These are phyloP conservation scores for Aeschynomene evenia DNA, from an alignment of 306 rosid species.

Conservation along the genomic window DNA sequence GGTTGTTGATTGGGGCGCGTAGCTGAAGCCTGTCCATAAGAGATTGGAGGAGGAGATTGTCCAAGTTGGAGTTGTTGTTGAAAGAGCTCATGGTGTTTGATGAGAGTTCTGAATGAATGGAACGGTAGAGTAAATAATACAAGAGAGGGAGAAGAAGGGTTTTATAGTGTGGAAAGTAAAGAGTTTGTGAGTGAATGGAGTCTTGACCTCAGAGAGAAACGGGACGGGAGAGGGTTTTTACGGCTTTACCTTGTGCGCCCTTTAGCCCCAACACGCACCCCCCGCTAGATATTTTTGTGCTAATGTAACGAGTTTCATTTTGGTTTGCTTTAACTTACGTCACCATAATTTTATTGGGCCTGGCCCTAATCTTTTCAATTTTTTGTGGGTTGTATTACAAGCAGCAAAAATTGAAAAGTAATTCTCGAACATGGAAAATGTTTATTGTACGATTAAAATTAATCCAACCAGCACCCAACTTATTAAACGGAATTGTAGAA, in stretches of 20 bases:
- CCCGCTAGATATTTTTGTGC: background rate
- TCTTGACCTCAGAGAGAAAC: background rate
- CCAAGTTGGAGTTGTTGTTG: conserved; percentile 45
- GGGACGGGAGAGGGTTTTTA: background rate
- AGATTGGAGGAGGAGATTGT: conserved; percentile 62
- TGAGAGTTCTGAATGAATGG: background rate
- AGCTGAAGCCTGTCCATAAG: conserved; percentile 75
- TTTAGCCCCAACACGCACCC: background rate
- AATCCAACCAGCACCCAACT: too few relatives aligned
- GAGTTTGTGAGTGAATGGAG: background rate
- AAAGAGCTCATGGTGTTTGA: conserved; percentile 56
- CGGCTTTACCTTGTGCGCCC: background rate
- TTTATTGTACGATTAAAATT: too few relatives aligned
- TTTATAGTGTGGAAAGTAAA: background rate
- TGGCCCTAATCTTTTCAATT: too few relatives aligned
- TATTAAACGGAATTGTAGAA: too few relatives aligned
- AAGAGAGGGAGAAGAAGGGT: background rate
- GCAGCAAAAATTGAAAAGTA: too few relatives aligned
- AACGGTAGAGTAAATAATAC: too few relatives aligned
- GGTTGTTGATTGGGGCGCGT: conserved; percentile 45
- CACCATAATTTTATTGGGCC: too few relatives aligned
- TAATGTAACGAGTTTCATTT: too few relatives aligned
- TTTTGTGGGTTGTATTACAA: too few relatives aligned
- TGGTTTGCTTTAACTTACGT: too few relatives aligned
- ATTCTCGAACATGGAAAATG: too few relatives aligned